These are phyloP conservation scores for Solanum corneliomulleri DNA, from an alignment of 257 asterid genomes.

Conservation along the genomic window DNA sequence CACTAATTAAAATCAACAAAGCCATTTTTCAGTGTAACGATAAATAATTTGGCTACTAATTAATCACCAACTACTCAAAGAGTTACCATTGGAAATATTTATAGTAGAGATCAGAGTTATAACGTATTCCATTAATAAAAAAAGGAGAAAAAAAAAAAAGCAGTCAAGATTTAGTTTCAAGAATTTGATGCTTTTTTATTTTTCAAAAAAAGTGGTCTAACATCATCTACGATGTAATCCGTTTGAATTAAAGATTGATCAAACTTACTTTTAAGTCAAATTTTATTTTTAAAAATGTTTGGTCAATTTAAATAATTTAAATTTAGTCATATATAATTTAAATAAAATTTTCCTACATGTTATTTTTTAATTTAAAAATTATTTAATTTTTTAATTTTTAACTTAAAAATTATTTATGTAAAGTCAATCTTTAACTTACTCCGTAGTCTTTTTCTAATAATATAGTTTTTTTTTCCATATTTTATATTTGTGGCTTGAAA, in stretches of 20 bases:
- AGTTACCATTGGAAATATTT: not conserved
- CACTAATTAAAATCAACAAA: not conserved
- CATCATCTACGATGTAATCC: not conserved
- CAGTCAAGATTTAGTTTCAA: not conserved
- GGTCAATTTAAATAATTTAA: not conserved
- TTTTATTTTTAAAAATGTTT: fast-evolving
- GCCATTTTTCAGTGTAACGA: not conserved
- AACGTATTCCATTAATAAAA: not conserved
- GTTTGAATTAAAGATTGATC: no score
- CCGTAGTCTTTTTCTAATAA: not conserved
- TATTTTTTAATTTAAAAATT: no score
- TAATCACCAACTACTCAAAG: not conserved
- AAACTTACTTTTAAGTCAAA: no score
- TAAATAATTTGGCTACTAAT: not conserved
- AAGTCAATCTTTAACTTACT: not conserved
- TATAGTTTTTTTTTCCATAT: not conserved
- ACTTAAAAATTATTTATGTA: no score
- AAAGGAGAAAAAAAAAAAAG: not conserved
- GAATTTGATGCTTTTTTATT: not conserved
- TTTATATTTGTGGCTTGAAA: not conserved
- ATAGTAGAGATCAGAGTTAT: not conserved
- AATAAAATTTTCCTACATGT: no score
- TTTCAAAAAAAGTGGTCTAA: not conserved
- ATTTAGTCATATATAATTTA: no score
- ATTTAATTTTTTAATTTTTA: no score